Evolutionary conservation across 108 stramenopile genomes (phyloP), one percentile per base, ranked within the genome.

Genomic region (Cyclotella kingstonii): DNA sequence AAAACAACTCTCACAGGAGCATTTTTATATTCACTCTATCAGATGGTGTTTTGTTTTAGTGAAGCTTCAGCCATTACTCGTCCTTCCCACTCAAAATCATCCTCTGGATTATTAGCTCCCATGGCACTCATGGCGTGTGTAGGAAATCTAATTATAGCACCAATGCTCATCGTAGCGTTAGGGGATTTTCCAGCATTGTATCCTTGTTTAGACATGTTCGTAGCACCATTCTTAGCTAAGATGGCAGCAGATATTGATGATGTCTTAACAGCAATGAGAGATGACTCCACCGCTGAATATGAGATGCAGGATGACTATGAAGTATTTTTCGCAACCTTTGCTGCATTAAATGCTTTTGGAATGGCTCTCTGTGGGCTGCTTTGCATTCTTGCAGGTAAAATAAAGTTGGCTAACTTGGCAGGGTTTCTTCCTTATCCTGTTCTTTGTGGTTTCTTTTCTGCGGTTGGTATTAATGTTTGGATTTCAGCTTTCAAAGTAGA

Each of bases 371-470:
- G 75, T 10, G 87, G 79, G 0, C n/a, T 55, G 0, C 36, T 85
- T 1, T 73, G 83, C 63, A 35, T 69, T 0, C 28, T 89, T 14
- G 84, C 81, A n/a, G 63, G 80, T 11, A 72, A 67, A 25, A 63
- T 84, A 46, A 79, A 82, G 59, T 54, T 89, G 11, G 87, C 81
- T 41, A 89, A 85, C 57, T 44, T 89, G 19, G 82, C 81, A 0
- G 54, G 73, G 0, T 89, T 71, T 44, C 56, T 89, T 1, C 87
- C 87, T 0, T 89, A 81, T 51, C 63, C 80, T 6, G 87, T 89
- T 0, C 55, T 89, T 18, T 85, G 84, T 54, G 87, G 87, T 7
- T 89, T 89, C 60, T 89, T 89, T 46, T 84, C 84, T 7, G 78
- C 82, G 10, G 87, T 89, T 27, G 87, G 83, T 3, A 57, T 85